A percentile compares a stretch with the other conserved stretches of the same genome.
These are phyloP conservation scores for Artemisia argyi DNA, from an alignment of 129 eudicot genomes.

Conservation along the genomic window DNA sequence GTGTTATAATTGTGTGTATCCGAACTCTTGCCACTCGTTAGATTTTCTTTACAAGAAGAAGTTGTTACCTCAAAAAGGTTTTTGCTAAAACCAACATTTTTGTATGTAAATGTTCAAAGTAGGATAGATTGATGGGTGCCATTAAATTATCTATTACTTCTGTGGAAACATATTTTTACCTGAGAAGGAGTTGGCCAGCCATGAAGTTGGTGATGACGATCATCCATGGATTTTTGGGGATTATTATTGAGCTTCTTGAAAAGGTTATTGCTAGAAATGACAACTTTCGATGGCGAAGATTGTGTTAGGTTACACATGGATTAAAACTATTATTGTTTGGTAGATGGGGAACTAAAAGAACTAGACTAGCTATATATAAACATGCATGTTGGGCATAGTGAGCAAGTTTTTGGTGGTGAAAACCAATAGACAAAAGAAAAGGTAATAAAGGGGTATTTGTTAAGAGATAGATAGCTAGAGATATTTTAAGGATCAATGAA, in stretches of 20 bases:
- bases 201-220: conserved; percentile 49
- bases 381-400: conserved; percentile 23
- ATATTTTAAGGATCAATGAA: not conserved
- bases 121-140: not conserved
- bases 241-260: conserved; percentile 46
- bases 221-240: conserved; percentile 51
- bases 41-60: conserved; percentile 5
- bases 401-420: conserved; percentile 22
- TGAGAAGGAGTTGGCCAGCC: conserved; percentile 85
- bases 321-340: conserved; percentile 30
- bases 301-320: conserved; percentile 69
- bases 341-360: conserved; percentile 31
- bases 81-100: conserved; percentile 28
- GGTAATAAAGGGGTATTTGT: conserved; percentile 7
- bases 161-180: conserved; percentile 39
- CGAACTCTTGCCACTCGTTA: no score
- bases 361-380: conserved; percentile 17
- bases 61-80: conserved; percentile 53
- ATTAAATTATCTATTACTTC: not conserved
- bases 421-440: conserved; percentile 25
- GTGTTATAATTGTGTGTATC: no score
- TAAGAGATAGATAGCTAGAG: conserved; percentile 4
- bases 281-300: conserved; percentile 59
- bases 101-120: not conserved
- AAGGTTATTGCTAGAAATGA: conserved; percentile 55